These are phyloP conservation scores for Hericium erinaceus DNA, from an alignment of 768 basidiomycete species.

Conservation along the genomic window DNA sequence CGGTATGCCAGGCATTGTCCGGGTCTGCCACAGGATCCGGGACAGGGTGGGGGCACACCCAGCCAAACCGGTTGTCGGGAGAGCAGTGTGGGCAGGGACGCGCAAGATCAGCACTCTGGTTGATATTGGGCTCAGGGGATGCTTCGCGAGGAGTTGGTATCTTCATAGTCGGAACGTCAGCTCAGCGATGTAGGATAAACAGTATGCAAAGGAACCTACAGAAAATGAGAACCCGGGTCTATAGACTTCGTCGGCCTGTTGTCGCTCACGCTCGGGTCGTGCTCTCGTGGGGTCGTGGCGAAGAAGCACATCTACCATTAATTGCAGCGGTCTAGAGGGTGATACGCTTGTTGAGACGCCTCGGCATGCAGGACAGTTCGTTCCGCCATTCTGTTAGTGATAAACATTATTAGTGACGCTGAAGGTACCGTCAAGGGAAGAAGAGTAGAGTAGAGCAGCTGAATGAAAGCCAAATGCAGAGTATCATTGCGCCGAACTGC, in stretches of 20 bases:
- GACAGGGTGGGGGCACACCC: constrained; percentile 76
- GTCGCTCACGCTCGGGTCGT: constrained; percentile 59
- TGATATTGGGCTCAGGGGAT: constrained; percentile 68
- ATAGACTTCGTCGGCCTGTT: constrained; percentile 80
- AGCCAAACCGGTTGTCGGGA: constrained; percentile 63
- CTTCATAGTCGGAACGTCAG: constrained; percentile 26
- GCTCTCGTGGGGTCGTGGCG: constrained; percentile 61
- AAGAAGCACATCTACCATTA: constrained; percentile 61
- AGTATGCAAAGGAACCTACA: constrained; percentile 32
- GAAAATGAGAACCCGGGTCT: constrained; percentile 49
- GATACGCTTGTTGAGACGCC: constrained; percentile 56
- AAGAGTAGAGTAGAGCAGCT: constrained; percentile 13
- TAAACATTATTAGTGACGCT: background rate
- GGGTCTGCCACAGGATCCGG: constrained; percentile 59
- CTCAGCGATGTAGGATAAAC: background rate
- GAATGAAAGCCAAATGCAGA: background rate
- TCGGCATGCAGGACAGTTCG: constrained; percentile 78
- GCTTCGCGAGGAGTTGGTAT: constrained; percentile 67
- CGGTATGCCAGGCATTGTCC: constrained; percentile 68
- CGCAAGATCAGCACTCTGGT: constrained; percentile 52
- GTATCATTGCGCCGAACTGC: background rate
- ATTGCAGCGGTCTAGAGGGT: constrained; percentile 66
- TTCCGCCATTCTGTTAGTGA: constrained; percentile 62
- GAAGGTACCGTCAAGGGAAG: background rate
- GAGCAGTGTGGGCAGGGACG: constrained; percentile 77